Percentiles rank a stretch among this genome's conserved stretches.
Evolutionary conservation across 2,329 filamentous ascomycete genomes (phyloP).

Genomic region (Orbilia quercus): DNA sequence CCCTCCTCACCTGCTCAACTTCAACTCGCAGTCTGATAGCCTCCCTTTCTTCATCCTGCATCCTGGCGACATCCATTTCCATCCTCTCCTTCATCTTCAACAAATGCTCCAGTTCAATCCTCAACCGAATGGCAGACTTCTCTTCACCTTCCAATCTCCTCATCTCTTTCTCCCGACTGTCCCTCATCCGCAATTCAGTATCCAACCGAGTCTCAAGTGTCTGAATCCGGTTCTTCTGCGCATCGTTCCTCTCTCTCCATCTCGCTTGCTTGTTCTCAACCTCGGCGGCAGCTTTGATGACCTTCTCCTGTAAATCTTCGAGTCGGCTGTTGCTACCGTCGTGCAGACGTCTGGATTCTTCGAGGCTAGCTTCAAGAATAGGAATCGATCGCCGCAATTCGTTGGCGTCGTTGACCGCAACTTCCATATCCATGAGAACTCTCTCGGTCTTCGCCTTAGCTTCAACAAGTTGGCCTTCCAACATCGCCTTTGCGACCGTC

Average conservation of each 20-base stretch:
- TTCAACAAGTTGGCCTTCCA: constrained; percentile 73
- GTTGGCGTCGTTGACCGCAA: constrained; percentile 73
- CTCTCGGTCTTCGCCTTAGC: constrained; percentile 72
- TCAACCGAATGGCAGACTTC: constrained; percentile 69
- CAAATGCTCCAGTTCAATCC: constrained; percentile 59
- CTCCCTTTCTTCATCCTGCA: constrained; percentile 73
- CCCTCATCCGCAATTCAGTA: constrained; percentile 76
- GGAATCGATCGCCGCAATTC: constrained; percentile 79
- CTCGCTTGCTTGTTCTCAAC: constrained; percentile 83
- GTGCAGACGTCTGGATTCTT: constrained; percentile 85
- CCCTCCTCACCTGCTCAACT: constrained; percentile 56
- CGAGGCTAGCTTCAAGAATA: constrained; percentile 79
- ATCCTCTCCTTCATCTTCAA: constrained; percentile 66
- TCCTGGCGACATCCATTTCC: constrained; percentile 73
- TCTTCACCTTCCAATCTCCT: constrained; percentile 74
- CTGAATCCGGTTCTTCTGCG: constrained; percentile 80
- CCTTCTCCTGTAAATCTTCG: constrained; percentile 85
- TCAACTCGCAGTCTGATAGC: constrained; percentile 65
- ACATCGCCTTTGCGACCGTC: constrained; percentile 71
- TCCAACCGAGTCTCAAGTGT: constrained; percentile 81
- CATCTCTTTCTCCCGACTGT: constrained; percentile 75
- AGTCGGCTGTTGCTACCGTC: constrained; percentile 87
- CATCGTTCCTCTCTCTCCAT: constrained; percentile 81
- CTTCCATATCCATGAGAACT: constrained; percentile 71
- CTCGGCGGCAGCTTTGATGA: constrained; percentile 80